Conservation (phyloP, 495 filamentous ascomycete genomes). For the Antarctomyces pellizariae region DNA sequence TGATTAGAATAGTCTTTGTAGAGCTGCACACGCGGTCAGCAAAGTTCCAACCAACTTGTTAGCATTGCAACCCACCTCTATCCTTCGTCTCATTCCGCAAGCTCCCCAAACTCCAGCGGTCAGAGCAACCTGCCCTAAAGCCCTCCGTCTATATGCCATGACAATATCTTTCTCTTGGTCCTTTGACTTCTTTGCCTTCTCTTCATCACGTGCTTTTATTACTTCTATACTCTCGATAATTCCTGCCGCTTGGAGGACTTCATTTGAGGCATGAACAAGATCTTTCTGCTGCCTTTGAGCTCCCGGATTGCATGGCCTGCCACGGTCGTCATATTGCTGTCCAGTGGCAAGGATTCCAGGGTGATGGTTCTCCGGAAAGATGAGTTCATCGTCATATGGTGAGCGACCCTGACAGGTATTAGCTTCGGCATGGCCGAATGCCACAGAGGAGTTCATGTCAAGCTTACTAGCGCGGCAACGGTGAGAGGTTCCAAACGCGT, state of each 20-base stretch:
- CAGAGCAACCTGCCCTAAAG: conserved; percentile 16
- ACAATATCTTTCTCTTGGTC: conserved; percentile 9
- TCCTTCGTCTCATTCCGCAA: conserved; percentile 23
- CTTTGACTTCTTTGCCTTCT: conserved; percentile 2
- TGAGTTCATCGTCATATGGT: conserved; percentile 38
- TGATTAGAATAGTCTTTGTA: conserved; percentile 22
- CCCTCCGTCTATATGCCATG: conserved; percentile 17
- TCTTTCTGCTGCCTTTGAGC: conserved; percentile 25
- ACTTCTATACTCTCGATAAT: conserved; percentile 9
- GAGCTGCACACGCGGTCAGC: conserved; percentile 12
- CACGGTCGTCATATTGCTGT: conserved; percentile 48
- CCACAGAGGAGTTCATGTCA: background rate
- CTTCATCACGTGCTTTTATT: conserved; percentile 1
- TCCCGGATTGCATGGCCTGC: conserved; percentile 39
- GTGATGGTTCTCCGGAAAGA: no score
- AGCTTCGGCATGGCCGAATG: background rate
- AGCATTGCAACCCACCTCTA: conserved; percentile 17
- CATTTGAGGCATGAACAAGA: conserved; percentile 29
- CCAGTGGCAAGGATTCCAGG: no score
- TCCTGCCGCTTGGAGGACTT: conserved; percentile 31
- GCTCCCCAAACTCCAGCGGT: conserved; percentile 27
- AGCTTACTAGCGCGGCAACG: conserved; percentile 24
- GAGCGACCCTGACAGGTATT: conserved; percentile 34
- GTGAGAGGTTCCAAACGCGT: conserved; percentile 22
- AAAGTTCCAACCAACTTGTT: background rate